Conservation (phyloP, 129 eudicot genomes). For the Smallanthus sonchifolius region DNA sequence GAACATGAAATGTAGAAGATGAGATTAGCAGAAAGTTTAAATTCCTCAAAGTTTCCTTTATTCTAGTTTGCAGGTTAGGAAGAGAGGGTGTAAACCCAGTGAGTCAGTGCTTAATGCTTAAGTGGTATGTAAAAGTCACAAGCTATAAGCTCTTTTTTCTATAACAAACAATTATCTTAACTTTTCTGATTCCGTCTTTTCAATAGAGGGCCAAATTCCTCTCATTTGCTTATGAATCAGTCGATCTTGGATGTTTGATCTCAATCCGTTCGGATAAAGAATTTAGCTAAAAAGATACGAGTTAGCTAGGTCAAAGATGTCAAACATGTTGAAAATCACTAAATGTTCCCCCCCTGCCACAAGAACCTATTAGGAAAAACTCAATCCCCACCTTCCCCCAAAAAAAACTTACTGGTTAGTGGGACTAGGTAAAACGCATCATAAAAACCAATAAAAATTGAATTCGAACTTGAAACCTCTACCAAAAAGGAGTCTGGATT, state of each 20-base stretch:
- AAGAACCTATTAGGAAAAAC: too few species aligned
- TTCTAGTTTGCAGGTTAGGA: slow-evolving; percentile 30
- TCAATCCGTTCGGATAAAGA: background rate
- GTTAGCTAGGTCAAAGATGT: background rate
- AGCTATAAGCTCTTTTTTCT: slow-evolving; percentile 22
- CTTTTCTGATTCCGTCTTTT: background rate
- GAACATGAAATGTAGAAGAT: slow-evolving; percentile 17
- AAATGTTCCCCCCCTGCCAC: too few species aligned
- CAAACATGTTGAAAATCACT: background rate
- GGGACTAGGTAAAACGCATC: too few species aligned
- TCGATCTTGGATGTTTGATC: too few species aligned
- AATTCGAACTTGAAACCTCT: too few species aligned
- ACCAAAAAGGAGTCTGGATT: too few species aligned
- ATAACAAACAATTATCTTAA: slow-evolving; percentile 14
- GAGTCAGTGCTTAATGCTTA: slow-evolving; percentile 29
- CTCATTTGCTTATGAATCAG: background rate
- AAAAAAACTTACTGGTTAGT: too few species aligned
- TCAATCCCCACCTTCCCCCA: too few species aligned
- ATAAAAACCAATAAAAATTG: too few species aligned
- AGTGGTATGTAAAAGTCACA: slow-evolving; percentile 31
- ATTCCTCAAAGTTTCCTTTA: slow-evolving; percentile 12
- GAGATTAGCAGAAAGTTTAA: background rate
- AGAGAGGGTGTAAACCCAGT: slow-evolving; percentile 10
- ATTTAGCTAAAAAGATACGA: background rate
- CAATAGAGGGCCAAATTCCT: background rate